These are phyloP conservation scores for Pseudoperonospora humuli DNA, from an alignment of 352 stramenopile species.

Conservation along the genomic window DNA sequence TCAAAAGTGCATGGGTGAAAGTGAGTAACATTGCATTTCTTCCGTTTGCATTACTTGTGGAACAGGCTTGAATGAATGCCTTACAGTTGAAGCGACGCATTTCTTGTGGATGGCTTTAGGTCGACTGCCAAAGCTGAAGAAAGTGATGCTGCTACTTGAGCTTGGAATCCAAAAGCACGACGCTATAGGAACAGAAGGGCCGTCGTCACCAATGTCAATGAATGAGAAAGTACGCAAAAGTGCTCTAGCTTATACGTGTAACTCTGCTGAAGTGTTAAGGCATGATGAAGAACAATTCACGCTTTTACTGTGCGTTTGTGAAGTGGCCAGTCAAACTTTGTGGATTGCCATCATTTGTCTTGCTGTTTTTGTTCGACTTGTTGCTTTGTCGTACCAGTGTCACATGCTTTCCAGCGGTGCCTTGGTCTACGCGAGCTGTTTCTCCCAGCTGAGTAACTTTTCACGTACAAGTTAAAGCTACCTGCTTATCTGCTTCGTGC, in stretches of 20 bases:
- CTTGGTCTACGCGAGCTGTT: too few relatives aligned
- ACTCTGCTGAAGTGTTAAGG: too few relatives aligned
- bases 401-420: too few relatives aligned
- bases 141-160: conserved; percentile 57
- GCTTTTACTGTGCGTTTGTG: background rate
- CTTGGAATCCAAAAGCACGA: too few relatives aligned
- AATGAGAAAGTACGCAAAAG: background rate
- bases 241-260: too few relatives aligned
- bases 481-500: background rate
- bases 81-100: background rate
- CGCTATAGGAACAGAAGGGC: conserved; percentile 16
- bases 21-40: conserved; percentile 29
- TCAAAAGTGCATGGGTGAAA: conserved; percentile 17
- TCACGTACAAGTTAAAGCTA: background rate
- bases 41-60: conserved; percentile 15
- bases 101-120: background rate
- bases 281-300: too few relatives aligned
- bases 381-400: conserved; percentile 18
- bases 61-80: conserved; percentile 8
- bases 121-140: conserved; percentile 16
- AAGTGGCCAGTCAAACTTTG: conserved; percentile 11
- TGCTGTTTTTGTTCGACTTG: conserved; percentile 19
- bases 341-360: conserved; percentile 27
- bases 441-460: too few relatives aligned
- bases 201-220: background rate